Percentiles rank a stretch among this genome's conserved stretches.
Evolutionary conservation across 2,329 filamentous ascomycete genomes (phyloP).

Genomic region (Berkeleyomyces rouxiae): DNA sequence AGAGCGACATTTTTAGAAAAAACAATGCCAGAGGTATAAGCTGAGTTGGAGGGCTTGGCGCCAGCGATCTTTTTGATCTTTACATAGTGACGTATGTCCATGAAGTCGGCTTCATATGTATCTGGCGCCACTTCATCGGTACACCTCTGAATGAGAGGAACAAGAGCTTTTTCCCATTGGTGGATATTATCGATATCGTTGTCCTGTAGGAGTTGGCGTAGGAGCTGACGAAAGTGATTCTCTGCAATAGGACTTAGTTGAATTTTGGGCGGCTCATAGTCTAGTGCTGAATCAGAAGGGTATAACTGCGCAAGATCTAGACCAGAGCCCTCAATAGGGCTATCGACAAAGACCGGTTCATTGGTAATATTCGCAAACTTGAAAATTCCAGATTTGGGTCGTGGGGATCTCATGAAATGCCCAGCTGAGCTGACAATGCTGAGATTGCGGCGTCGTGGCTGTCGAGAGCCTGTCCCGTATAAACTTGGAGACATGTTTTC

Average conservation of each 20-base stretch:
- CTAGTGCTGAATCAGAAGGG: constrained; percentile 31
- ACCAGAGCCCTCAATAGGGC: constrained; percentile 2
- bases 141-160: constrained; percentile 78
- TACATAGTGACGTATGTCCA: constrained; percentile 94
- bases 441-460: constrained; percentile 53
- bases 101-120: constrained; percentile 77
- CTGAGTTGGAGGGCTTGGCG: constrained; percentile 74
- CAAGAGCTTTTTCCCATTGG: constrained; percentile 77
- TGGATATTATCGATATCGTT: constrained; percentile 52
- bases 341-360: constrained; percentile 23
- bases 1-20: constrained; percentile 94
- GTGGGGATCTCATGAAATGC: constrained; percentile 56
- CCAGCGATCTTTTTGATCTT: constrained; percentile 95
- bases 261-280: constrained; percentile 45
- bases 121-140: constrained; percentile 92
- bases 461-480: constrained; percentile 1
- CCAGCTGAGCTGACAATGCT: constrained; percentile 62
- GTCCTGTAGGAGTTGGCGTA: constrained; percentile 71
- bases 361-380: constrained; percentile 37
- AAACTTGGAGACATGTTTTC: constrained; percentile 33
- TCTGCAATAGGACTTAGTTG: constrained; percentile 79
- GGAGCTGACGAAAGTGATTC: constrained; percentile 69
- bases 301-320: constrained; percentile 6
- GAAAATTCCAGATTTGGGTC: constrained; percentile 41
- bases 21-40: constrained; percentile 91